Conservation (phyloP, 441 rosid species). For the Croton setiger region DNA sequence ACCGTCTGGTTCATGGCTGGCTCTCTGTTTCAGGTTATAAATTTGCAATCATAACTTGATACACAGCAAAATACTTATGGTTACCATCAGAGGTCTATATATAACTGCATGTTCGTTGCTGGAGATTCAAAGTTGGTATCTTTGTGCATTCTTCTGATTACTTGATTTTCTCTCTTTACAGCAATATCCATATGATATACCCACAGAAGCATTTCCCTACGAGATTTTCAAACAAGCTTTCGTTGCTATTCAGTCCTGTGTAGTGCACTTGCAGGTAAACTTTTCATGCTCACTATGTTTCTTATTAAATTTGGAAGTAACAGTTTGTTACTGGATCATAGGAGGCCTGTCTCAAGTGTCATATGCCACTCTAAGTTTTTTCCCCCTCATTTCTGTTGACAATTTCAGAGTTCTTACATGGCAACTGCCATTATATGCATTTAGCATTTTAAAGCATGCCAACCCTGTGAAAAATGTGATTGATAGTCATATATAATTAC, state of each 20-base stretch:
- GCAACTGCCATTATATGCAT: background rate
- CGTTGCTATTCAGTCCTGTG: constrained; percentile 94
- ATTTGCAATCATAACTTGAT: constrained; percentile 8
- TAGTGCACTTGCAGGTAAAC: constrained; percentile 89
- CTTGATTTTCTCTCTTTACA: constrained; percentile 39
- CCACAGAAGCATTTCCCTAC: constrained; percentile 89
- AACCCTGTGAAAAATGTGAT: background rate
- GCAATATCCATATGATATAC: constrained; percentile 97
- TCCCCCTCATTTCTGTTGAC: background rate
- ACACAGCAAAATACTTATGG: background rate
- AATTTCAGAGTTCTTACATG: background rate
- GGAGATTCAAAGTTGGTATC: background rate
- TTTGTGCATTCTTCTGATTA: constrained; percentile 15
- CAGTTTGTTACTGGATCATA: background rate
- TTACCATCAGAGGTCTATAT: background rate
- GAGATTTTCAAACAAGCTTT: constrained; percentile 95
- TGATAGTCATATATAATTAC: background rate
- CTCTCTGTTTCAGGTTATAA: constrained; percentile 82
- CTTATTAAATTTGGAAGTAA: background rate
- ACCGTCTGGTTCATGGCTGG: constrained; percentile 99
- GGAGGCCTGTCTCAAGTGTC: background rate
- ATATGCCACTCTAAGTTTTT: background rate
- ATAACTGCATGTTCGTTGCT: background rate
- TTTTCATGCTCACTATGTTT: background rate
- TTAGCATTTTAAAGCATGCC: background rate